Percentiles rank a stretch among this genome's conserved stretches.
These are phyloP conservation scores for Colletotrichum incanum DNA, from an alignment of 2,329 filamentous ascomycete species.

Conservation along the genomic window DNA sequence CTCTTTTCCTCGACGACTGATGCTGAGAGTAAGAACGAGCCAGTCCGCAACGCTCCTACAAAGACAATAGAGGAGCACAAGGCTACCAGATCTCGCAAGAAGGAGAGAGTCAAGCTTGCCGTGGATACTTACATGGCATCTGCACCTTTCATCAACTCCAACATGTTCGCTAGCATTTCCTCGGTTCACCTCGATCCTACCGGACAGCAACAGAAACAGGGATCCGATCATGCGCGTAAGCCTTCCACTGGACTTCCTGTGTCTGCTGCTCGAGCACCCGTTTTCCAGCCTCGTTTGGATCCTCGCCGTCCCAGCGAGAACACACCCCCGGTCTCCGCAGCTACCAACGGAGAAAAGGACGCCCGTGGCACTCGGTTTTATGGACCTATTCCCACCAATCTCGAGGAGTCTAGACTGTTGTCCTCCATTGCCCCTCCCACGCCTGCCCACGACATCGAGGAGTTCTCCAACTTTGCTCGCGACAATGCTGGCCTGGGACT, in stretches of 20 bases:
- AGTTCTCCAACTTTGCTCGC: slow-evolving; percentile 35
- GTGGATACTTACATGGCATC: slow-evolving; percentile 34
- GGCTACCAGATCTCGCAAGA: slow-evolving; percentile 19
- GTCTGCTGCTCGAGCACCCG: slow-evolving; percentile 64
- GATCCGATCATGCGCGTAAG: slow-evolving; percentile 42
- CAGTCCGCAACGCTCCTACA: not conserved
- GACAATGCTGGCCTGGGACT: slow-evolving; percentile 42
- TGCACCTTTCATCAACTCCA: slow-evolving; percentile 22
- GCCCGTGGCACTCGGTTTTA: slow-evolving; percentile 5
- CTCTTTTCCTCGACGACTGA: slow-evolving; percentile 18
- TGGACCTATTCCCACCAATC: slow-evolving; percentile 25
- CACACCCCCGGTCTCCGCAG: slow-evolving; percentile 48
- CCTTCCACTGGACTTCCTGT: slow-evolving; percentile 58
- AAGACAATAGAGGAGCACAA: slow-evolving; percentile 8
- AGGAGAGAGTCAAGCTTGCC: slow-evolving; percentile 30
- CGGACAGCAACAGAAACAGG: not conserved
- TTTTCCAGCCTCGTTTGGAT: slow-evolving; percentile 61
- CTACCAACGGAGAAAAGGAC: slow-evolving; percentile 23
- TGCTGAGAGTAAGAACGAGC: not conserved
- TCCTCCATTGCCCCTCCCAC: slow-evolving; percentile 37
- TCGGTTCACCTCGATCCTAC: not conserved
- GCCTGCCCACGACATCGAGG: slow-evolving; percentile 30
- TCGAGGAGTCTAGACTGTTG: slow-evolving; percentile 26
- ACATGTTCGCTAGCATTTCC: slow-evolving; percentile 10
- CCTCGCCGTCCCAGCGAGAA: slow-evolving; percentile 35